Evolutionary conservation across 441 rosid species (phyloP), one percentile per base, ranked within the genome.

Genomic region (Theobroma grandiflorum): DNA sequence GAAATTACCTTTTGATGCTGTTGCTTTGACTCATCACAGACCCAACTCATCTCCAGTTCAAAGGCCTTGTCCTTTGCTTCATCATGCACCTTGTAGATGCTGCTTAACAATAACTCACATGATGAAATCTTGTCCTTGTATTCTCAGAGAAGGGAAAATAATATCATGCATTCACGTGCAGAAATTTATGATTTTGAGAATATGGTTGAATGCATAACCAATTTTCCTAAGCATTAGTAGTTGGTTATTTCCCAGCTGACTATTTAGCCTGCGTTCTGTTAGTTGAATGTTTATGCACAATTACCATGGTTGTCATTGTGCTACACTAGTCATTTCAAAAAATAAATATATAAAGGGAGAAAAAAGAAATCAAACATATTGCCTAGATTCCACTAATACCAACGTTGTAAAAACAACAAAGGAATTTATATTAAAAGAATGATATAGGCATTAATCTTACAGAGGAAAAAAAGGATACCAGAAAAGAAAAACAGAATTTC

Each of bases 51-150:
- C 81, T 96, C 98, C 87, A 95, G 84, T 83, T 96, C 98, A 77
- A 95, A 96, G 38, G 98, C 98, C 88, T 96, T 96, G 88, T 96
- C 99, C 89, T 96, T 96, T 16, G 98, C 99, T 86, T 96, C 98
- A 85, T 96, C 99, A 38, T 96, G 99, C 65, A 96, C 94, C 82
- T 89, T 92, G 88, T 95, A 96, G 64, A 96, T 95, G 85, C 99
- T 97, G 92, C 81, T 62, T 74, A 83, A 75, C 50, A 65, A 76
- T 79, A 74, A 43, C 16, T 64, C 37, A 59, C 12, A 35, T 52
- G 16, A 77, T 76, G 55, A 83, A 53, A 72, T 16, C 18, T 77
- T 76, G 59, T 55, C 64, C 6, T 18, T 31, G 58, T 47, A 43
- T 58, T 40, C 65, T 40, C 74, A 71, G 59, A 50, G 9, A 72